Base-by-base conservation (phyloP, 352 stramenopile species). In the Globisporangium emineosum region DNA sequence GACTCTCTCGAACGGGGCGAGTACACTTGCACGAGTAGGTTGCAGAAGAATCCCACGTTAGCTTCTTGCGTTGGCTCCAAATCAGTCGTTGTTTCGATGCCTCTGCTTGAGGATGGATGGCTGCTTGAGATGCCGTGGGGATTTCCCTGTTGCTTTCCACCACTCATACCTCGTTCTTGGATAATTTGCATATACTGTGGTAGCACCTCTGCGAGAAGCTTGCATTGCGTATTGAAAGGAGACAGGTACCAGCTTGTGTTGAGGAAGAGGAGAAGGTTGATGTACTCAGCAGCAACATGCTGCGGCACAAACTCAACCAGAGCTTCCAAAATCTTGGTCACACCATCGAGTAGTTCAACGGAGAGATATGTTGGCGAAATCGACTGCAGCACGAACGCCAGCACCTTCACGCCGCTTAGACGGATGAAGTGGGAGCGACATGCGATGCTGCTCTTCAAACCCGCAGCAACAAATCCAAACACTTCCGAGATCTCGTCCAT, bases 171-270 rank as follows among this genome's bases (percentile, higher is more conserved):
- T 32, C 60, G 50, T 52, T 87, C 73, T 61, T 86, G 79, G 37
- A 93, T 61, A 40, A 83, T 66, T 58, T 77, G 61, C 13, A 91
- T 51, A 60, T 91, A 93, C 33, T 65, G 71, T 13, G 85, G 83
- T 15, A 93, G 52, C 9, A 89, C 66, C 19, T 88, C 77, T 30
- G 72, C 70, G 0, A 93, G 61, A 5, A 95, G 64, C 45, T 86
- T 88, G 2, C 75, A 61, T 77, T 95, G 87, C 6, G 84, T 93
- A 5, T 89, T 81, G 60, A 86, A 93, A 17, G 83, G 84, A 30
- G 81, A 74, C 2, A 88, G 64, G 69, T 92, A 95, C 87, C 87
- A 95, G 45, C 74, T 92, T 15, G 75, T 81, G 42, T 91, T 93
- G 51, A 85, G 79, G 35, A 91, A 91, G 3, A 95, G 68, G n/a